A percentile compares a stretch with the other conserved stretches of the same genome.
These are phyloP conservation scores for Trypanosoma vivax DNA, from an alignment of 208 protist species.

Conservation along the genomic window DNA sequence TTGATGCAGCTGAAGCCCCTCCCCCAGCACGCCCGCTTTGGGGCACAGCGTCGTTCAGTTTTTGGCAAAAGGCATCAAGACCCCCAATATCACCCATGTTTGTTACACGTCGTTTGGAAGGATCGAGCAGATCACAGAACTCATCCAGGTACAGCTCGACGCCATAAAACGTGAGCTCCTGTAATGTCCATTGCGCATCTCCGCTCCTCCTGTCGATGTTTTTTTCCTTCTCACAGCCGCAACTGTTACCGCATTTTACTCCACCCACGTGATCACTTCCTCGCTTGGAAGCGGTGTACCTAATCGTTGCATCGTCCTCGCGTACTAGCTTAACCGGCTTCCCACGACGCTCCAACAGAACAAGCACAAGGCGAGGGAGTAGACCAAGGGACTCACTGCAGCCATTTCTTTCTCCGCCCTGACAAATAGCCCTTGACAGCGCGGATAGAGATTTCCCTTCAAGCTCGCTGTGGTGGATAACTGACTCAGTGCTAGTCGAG, in stretches of 20 bases:
- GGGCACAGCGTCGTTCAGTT: constrained; percentile 37
- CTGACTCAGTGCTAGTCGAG: no score
- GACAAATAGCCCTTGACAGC: no score
- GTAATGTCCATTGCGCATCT: constrained; percentile 35
- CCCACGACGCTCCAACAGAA: constrained; percentile 65
- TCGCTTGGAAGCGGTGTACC: not conserved
- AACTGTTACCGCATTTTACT: not conserved
- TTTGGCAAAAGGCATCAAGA: constrained; percentile 55
- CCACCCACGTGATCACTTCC: no score
- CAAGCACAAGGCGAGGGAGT: constrained; percentile 66
- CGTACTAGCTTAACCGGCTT: constrained; percentile 34
- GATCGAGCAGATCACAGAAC: constrained; percentile 69
- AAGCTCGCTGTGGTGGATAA: no score
- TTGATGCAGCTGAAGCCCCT: not conserved
- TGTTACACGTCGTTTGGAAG: constrained; percentile 52
- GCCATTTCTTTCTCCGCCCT: not conserved
- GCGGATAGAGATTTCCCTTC: constrained; percentile 7
- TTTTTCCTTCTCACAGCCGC: constrained; percentile 1
- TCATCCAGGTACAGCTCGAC: constrained; percentile 87
- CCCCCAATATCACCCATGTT: constrained; percentile 66
- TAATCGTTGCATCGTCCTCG: constrained; percentile 5
- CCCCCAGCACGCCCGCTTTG: not conserved
- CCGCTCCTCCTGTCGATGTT: not conserved
- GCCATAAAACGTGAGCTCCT: constrained; percentile 72
- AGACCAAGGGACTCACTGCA: constrained; percentile 49